Percentiles rank a stretch among this genome's conserved stretches.
Conservation (phyloP, 257 asterid species). For the Solanum pinnatisectum region DNA sequence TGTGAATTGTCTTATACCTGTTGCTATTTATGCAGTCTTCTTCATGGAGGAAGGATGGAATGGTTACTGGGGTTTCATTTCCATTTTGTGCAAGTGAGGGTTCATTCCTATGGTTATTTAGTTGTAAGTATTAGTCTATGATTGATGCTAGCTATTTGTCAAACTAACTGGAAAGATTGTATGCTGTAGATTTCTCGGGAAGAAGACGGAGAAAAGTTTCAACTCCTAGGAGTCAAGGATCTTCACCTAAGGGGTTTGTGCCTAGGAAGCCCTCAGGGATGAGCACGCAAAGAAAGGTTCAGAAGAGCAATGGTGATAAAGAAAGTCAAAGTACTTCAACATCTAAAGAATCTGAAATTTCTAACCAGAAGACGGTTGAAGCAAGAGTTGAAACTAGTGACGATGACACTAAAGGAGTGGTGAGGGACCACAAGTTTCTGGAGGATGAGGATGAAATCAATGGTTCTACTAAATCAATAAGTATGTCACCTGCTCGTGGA, state of each 20-base stretch:
- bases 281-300: conserved; percentile 47
- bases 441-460: conserved; percentile 26
- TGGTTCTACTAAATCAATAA: conserved; percentile 11
- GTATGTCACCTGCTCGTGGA: conserved; percentile 14
- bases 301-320: conserved; percentile 42
- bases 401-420: conserved; percentile 18
- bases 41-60: conserved; percentile 27
- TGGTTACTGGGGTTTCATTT: conserved; percentile 20
- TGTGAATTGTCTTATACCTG: background rate
- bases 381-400: conserved; percentile 15
- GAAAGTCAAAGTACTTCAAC: conserved; percentile 27
- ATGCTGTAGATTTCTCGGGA: conserved; percentile 60
- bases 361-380: conserved; percentile 26
- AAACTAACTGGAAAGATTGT: background rate
- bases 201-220: conserved; percentile 48
- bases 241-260: conserved; percentile 59
- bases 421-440: conserved; percentile 15
- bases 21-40: conserved; percentile 40
- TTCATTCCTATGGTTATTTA: conserved; percentile 31
- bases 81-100: conserved; percentile 68
- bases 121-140: background rate
- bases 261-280: conserved; percentile 54
- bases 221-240: conserved; percentile 38
- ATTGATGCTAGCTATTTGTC: background rate
- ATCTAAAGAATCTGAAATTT: conserved; percentile 25